Evolutionary conservation across 768 basidiomycete genomes (phyloP).

Genomic region (Hemileccinum rubropunctum): DNA sequence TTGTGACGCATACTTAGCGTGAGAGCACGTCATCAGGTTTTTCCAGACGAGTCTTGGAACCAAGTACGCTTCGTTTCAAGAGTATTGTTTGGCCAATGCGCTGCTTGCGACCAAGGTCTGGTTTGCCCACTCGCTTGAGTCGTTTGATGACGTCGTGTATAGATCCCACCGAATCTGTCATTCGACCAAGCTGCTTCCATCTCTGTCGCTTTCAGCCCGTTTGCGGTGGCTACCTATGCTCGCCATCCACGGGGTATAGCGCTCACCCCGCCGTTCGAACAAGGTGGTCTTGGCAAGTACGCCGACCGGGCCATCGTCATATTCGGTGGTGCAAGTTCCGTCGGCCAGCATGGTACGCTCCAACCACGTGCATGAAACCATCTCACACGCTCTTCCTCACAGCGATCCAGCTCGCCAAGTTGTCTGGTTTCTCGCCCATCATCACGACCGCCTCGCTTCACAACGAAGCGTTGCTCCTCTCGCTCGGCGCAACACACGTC

Average conservation of each 20-base stretch:
- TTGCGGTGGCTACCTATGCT: slow-evolving; percentile 33
- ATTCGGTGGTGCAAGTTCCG: slow-evolving; percentile 35
- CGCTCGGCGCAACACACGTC: slow-evolving; percentile 37
- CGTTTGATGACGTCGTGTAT: background rate
- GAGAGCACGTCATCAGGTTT: background rate
- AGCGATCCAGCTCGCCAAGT: slow-evolving; percentile 33
- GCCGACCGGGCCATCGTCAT: slow-evolving; percentile 31
- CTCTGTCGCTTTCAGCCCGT: slow-evolving; percentile 31
- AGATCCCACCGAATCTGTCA: slow-evolving; percentile 34
- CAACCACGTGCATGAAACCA: background rate
- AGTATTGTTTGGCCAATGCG: slow-evolving; percentile 21
- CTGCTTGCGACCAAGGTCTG: slow-evolving; percentile 14
- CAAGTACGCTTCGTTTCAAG: slow-evolving; percentile 19
- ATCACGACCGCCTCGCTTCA: slow-evolving; percentile 37
- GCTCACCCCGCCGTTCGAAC: slow-evolving; percentile 27
- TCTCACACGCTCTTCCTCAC: no score
- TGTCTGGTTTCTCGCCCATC: slow-evolving; percentile 36
- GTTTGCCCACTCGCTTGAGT: background rate
- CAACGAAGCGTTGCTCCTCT: slow-evolving; percentile 27
- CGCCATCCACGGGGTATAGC: slow-evolving; percentile 24
- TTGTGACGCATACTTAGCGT: background rate
- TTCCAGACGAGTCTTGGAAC: slow-evolving; percentile 9
- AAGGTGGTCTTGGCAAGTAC: slow-evolving; percentile 30
- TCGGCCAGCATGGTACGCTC: slow-evolving; percentile 36
- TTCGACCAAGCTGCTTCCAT: slow-evolving; percentile 39